These are phyloP conservation scores for Zea luxurians DNA, from an alignment of 176 grass and related monocot species.

Conservation along the genomic window DNA sequence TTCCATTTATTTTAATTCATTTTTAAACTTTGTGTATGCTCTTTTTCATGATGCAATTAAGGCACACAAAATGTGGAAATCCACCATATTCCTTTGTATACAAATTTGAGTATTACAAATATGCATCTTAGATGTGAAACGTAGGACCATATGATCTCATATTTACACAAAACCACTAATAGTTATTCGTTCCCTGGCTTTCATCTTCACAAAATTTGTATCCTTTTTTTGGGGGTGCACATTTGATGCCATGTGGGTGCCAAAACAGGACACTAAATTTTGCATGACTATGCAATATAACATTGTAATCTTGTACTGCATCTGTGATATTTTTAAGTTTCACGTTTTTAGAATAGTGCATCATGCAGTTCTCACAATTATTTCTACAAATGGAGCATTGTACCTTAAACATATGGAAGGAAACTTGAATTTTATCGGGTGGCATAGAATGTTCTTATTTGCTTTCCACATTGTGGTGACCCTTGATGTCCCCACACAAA, in stretches of 20 bases:
- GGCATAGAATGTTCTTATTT: not conserved
- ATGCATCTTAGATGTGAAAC: not conserved
- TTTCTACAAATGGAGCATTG: not conserved
- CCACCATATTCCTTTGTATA: no score
- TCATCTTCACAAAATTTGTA: no score
- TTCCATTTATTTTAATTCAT: no score
- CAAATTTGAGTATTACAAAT: not conserved
- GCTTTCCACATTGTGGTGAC: not conserved
- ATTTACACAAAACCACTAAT: not conserved
- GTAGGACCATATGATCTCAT: not conserved
- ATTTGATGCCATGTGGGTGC: no score
- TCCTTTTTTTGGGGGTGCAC: no score
- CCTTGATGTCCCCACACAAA: not conserved
- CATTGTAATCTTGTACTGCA: not conserved
- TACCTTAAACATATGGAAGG: not conserved
- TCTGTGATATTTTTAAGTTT: not conserved
- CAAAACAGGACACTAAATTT: not conserved
- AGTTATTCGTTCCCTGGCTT: no score
- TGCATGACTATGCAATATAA: not conserved
- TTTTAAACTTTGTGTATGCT: no score
- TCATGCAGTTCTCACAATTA: not conserved
- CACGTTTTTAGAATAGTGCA: not conserved
- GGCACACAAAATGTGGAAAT: no score
- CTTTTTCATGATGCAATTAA: no score
- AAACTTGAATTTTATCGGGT: constrained; percentile 3